Conservation (phyloP, 345 rosid genomes). For the Pelargonium nanum region DNA sequence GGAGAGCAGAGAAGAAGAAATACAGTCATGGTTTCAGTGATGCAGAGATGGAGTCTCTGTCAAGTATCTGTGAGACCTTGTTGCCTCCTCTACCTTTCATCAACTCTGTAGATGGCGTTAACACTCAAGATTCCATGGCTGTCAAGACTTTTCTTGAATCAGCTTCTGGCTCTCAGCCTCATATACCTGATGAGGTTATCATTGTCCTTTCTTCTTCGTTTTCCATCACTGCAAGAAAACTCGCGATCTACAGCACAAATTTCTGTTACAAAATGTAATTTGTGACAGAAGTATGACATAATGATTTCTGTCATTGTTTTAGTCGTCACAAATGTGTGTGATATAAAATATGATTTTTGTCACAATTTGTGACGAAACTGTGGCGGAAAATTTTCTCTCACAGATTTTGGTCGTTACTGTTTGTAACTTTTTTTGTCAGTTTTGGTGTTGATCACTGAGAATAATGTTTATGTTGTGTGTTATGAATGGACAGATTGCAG, state of each 20-base stretch:
- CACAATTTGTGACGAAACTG: no score
- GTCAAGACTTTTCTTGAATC: no score
- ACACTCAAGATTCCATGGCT: conserved; percentile 23
- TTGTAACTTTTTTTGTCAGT: not conserved
- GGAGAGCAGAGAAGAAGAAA: conserved; percentile 10
- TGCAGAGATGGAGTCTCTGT: conserved; percentile 48
- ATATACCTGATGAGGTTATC: conserved; percentile 53
- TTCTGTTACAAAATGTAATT: no score
- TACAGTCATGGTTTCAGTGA: conserved; percentile 62
- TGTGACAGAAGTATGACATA: no score
- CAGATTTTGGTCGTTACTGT: not conserved
- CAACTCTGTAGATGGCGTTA: no score
- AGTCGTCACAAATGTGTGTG: no score
- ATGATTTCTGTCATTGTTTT: no score
- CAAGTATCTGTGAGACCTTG: conserved; percentile 49
- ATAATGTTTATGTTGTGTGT: no score
- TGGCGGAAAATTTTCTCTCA: no score
- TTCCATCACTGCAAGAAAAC: no score
- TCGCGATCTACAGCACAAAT: no score
- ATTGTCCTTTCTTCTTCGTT: not conserved
- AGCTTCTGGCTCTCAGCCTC: conserved; percentile 48
- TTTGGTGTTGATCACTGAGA: not conserved
- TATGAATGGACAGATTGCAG: conserved; percentile 48
- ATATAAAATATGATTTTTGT: no score
- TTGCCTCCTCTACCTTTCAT: conserved; percentile 42